Base-by-base conservation (phyloP, 805 yeast species). In the Cyberlindnera suaveolens region DNA sequence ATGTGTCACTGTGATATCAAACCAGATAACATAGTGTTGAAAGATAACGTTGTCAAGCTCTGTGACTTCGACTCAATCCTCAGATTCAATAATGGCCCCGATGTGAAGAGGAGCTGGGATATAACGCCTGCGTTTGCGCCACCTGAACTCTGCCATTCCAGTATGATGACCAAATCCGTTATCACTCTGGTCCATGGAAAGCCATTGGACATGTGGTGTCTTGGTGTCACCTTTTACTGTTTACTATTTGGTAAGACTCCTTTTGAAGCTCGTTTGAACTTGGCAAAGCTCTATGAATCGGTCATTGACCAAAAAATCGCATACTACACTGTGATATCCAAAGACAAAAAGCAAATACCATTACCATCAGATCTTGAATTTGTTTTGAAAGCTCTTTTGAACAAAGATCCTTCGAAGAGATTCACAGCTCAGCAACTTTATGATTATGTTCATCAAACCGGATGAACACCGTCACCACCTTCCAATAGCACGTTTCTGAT, bases 401-500 rank as follows among this genome's bases (percentile, higher is more conserved):
- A 33, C 6, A 40, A 29, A 37, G 32, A 36, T 2, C 47, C 47
- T 7, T 27, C 26, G 9, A 38, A 33, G 34, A 36, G 47, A 34
- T 31, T 37, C 16, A 44, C 39, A 6, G 39, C 36, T 13, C 19
- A 33, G 13, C 17, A 32, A n/a, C 35, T 39, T 6, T 33, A 10
- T 16, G 14, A 17, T 17, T n/a, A 13, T 14, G 40, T 70, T 58
- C 60, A 85, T 59, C 19, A 36, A 16, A 49, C 42, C 3, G 48
- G 38, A 16, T 45, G 41, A n/a, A 50, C 18, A 30, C 53, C 53
- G 13, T 40, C 36, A 16, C 52, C 50, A 15, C 40, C 42, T 15
- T 47, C 44, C 10, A 47, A 23, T 9, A 51, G 40, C 14, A 51
- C 53, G 31, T 43, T 34, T 37, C 27, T 70, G 20, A 84, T 74